phyloP scores from a whole-genome alignment of 2,329 filamentous ascomycete species.

The Cladosporium halotolerans region DNA sequence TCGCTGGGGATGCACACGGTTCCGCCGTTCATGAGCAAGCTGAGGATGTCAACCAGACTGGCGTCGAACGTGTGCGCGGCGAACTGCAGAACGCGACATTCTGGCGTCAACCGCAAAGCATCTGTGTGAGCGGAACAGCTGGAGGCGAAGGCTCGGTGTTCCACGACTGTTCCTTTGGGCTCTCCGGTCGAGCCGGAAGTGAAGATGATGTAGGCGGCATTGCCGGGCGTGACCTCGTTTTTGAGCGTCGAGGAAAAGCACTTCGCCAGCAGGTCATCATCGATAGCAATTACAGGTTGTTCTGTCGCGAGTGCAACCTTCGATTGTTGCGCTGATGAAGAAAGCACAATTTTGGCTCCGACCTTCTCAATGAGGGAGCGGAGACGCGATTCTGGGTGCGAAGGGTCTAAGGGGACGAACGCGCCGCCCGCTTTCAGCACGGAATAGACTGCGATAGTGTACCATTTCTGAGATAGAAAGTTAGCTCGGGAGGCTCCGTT shows the following conservation, averaged over 20 bases:
- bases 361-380: conserved; percentile 6
- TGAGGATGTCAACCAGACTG: conserved; percentile 12
- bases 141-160: conserved; percentile 3
- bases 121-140: conserved; percentile 2
- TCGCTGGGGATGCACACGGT: conserved; percentile 20
- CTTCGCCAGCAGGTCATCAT: conserved; percentile 3
- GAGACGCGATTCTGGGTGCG: conserved; percentile 5
- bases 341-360: conserved; percentile 6
- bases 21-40: conserved; percentile 14
- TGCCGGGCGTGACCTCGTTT: background rate
- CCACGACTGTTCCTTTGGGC: conserved; percentile 71
- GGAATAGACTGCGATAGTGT: conserved; percentile 11
- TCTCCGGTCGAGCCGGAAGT: conserved; percentile 76
- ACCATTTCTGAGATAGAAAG: conserved; percentile 3
- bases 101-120: background rate
- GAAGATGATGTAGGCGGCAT: conserved; percentile 61
- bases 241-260: background rate
- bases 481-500: background rate
- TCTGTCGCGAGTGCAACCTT: conserved; percentile 4
- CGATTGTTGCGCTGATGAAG: conserved; percentile 6
- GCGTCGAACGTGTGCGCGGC: conserved; percentile 15
- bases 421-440: conserved; percentile 34
- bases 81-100: conserved; percentile 11
- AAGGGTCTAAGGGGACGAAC: conserved; percentile 15
- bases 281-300: conserved; percentile 1